Base-by-base conservation (phyloP, 768 basidiomycete species). In the Rhizopogon rudus region DNA sequence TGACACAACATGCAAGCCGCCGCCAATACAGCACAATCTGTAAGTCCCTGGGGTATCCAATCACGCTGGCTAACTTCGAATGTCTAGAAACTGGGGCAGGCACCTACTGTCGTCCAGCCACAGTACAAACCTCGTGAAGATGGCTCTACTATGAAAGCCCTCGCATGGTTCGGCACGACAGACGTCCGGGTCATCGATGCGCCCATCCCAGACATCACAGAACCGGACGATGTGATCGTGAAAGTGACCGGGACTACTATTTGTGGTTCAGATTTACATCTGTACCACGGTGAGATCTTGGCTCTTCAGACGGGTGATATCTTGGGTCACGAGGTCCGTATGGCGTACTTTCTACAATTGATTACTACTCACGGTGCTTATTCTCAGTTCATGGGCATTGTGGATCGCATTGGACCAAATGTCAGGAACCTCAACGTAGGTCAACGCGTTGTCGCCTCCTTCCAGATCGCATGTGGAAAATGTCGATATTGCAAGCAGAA, bases 181-280 rank as follows among this genome's bases (percentile, higher is more conserved):
- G 79, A 82, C 57, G 81, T 75, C 50, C 60, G 68, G 40, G 58
- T 81, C 55, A 68, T 78, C 57, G 77, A 81, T 42, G 75, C 74
- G 2, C 75, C 77, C 14, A 72, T 81, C 46, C 81, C 80, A 2
- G 81, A 81, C 54, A 80, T 91, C 62, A 84, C 81, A 1, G 82
- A 89, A 57, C 80, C 82, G n/a, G 79, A 84, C 62, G 89, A 93
- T 60, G 84, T 91, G 51, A 82, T 91, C 53, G 61, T 91, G 53
- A 80, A 82, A 67, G 82, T 90, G 3, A 91, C 89, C 20, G 88
- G 88, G 0, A 83, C 84, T 0, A 91, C 87, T 16, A 82, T 88
- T 46, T 88, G 86, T 60, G 84, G 88, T 5, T 83, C 80, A 5
- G 83, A 86, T 63, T 69, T 86, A 16, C 84, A 87, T 64, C 65